Evolutionary conservation across 2,329 filamentous ascomycete genomes (phyloP), one percentile per base, ranked within the genome.

Genomic region (Exophiala sideris): DNA sequence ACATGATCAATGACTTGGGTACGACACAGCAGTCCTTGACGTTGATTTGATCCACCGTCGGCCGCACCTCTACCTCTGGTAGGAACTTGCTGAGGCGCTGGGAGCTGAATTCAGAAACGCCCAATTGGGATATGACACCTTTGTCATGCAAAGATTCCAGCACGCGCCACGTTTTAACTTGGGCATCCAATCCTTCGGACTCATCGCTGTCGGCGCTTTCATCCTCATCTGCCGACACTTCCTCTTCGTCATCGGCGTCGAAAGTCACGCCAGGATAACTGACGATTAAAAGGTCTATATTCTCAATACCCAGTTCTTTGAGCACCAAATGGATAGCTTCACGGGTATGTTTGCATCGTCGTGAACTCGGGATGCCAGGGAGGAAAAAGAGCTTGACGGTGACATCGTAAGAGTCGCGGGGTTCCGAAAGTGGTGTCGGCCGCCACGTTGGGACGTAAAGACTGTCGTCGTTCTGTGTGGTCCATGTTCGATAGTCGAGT

Each of bases 381-480:
- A 97, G 80, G 71, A 94, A 95, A 77, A 99, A 99, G 18, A 99
- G 75, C 73, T 99, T 99, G 57, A 94, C 86, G 0, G 92, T 96
- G 66, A 96, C 91, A 68, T 96, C 91, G 75, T 99, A 99, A 63
- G 91, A 85, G 55, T 81, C 78, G 21, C 87, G 79, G 63, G 95
- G 91, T 68, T 99, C 94, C 32, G 83, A 79, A 42, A 99, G 76
- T 29, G 81, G 74, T 10, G 82, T 76, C 77, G 87, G 88, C 70
- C 90, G 83, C 68, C 92, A 83, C 38, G 86, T 81, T 44, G 92
- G 92, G 38, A 96, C 81, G 68, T 87, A 92, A 42, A 92, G 78
- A 4, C 79, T 78, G 45, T 77, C 76, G 38, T 75, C 78, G 42
- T 84, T 78, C 48, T 75, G 75, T 55, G 80, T 80, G 0, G 89